These are phyloP conservation scores for Poa annua DNA, from an alignment of 176 grass and related monocot genomes.

Conservation along the genomic window DNA sequence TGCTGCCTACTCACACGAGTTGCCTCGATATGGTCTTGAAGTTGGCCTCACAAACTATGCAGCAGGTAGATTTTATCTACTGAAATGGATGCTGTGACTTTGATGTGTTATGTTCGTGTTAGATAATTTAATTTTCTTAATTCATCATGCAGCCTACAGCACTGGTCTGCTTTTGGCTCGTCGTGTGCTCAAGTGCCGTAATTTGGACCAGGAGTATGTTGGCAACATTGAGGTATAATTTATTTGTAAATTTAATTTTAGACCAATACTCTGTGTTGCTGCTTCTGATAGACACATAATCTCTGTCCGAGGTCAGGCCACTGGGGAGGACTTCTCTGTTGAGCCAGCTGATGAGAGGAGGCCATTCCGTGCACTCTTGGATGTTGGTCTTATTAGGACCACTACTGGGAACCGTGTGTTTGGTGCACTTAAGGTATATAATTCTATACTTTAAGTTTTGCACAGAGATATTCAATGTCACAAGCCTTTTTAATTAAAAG, in stretches of 20 bases:
- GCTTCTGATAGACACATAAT: neutral
- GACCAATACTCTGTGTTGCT: neutral
- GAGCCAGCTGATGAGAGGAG: slow-evolving; percentile 53
- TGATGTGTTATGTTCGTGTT: too few species aligned
- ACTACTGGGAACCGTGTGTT: slow-evolving; percentile 76
- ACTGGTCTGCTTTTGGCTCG: slow-evolving; percentile 78
- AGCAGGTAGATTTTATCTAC: slow-evolving; percentile 36
- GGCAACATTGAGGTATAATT: slow-evolving; percentile 54
- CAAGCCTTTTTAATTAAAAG: too few species aligned
- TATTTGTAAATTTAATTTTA: neutral
- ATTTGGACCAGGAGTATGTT: slow-evolving; percentile 62
- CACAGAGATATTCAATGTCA: too few species aligned
- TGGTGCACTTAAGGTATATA: slow-evolving; percentile 60
- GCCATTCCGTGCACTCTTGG: slow-evolving; percentile 69
- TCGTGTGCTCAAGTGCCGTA: slow-evolving; percentile 51
- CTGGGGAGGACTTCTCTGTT: slow-evolving; percentile 65
- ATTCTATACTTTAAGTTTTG: too few species aligned
- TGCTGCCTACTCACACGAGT: slow-evolving; percentile 65
- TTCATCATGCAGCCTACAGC: slow-evolving; percentile 53
- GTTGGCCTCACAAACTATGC: slow-evolving; percentile 76
- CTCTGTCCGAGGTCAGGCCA: slow-evolving; percentile 35
- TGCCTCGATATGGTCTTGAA: slow-evolving; percentile 66
- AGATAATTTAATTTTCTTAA: too few species aligned
- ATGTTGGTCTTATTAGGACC: slow-evolving; percentile 72
- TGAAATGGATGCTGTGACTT: neutral